Base-by-base conservation (phyloP, 2,329 filamentous ascomycete genomes). In the Venturia asperata region DNA sequence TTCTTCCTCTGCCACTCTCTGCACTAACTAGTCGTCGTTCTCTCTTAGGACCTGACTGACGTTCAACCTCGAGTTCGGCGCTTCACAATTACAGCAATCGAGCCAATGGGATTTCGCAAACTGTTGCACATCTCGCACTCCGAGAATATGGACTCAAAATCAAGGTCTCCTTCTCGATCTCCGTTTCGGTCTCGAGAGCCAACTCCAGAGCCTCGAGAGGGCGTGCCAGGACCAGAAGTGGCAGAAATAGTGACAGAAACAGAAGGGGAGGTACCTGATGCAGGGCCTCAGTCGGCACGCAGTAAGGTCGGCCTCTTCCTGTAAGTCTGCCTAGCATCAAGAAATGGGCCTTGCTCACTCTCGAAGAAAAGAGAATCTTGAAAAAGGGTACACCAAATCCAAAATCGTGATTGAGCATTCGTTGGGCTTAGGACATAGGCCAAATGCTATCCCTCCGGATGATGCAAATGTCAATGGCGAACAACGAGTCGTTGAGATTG, bases 401-500 rank as follows among this genome's bases (percentile, higher is more conserved):
- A 78, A 77, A 67, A 66, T 77, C 47, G 72, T 71, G 61, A 69
- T 82, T n/a, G 72, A 81, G 66, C 76, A 80, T 52, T 71, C 76
- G 19, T 71, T 80, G 11, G 79, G 80, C 0, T 75, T 82, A 4
- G 80, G 80, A 65, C 72, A 74, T 39, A 74, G 72, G 55, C 77
- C 79, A 21, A 81, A 80, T 68, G 78, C 76, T 2, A 72, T 82
- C 30, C 80, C 79, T 1, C 68, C 73, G 0, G 74, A 71, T 7
- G 74, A 77, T 63, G 75, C 79, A 1, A 68, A 72, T 39, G 74
- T 78, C 65, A 72, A 74, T 64, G 75, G 71, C 21, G 70, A 71
- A 19, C 72, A 75, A 7, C 76, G 80, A n/a, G 70, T 73, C 0
- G 82, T 85, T 39, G 76, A 81, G 69, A 78, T 85, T 34, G 83